phyloP scores from a whole-genome alignment of 768 basidiomycete genomes.

The Bullera alba region DNA sequence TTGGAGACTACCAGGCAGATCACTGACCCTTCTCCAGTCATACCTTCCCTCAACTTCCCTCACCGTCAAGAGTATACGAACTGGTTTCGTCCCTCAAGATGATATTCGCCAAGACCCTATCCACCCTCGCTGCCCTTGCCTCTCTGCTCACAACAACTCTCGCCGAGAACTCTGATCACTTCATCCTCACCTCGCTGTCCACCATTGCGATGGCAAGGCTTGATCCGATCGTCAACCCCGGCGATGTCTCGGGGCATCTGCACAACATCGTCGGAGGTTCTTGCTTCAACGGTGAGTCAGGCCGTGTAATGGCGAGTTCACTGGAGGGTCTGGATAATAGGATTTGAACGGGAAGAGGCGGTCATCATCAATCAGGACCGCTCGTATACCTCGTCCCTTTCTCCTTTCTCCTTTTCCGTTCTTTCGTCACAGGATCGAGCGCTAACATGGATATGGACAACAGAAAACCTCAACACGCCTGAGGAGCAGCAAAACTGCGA shows the following conservation, averaged over 20 bases:
- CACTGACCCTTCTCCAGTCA: too few species aligned
- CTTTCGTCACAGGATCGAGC: background rate
- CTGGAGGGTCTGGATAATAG: too few species aligned
- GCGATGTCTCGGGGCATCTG: slow-evolving; percentile 30
- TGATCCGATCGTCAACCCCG: slow-evolving; percentile 45
- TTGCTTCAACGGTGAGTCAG: slow-evolving; percentile 27
- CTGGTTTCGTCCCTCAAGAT: too few species aligned
- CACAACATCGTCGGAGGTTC: slow-evolving; percentile 42
- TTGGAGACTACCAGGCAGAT: too few species aligned
- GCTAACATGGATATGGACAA: background rate
- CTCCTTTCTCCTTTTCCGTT: background rate
- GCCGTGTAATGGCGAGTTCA: background rate
- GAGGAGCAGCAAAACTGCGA: slow-evolving; percentile 17
- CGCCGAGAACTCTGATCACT: slow-evolving; percentile 19
- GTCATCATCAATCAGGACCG: too few species aligned
- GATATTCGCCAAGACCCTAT: too few species aligned
- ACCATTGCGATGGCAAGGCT: slow-evolving; percentile 28
- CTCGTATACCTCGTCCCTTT: too few species aligned
- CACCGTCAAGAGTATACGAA: too few species aligned
- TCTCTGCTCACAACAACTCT: too few species aligned
- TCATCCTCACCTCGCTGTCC: slow-evolving; percentile 20
- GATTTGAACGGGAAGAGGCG: too few species aligned
- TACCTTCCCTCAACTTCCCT: too few species aligned
- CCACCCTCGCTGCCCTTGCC: too few species aligned
- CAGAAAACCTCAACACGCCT: slow-evolving; percentile 10